A percentile compares a stretch with the other conserved stretches of the same genome.
phyloP scores from a whole-genome alignment of 2,329 filamentous ascomycete genomes.

The Diaporthe helianthi region DNA sequence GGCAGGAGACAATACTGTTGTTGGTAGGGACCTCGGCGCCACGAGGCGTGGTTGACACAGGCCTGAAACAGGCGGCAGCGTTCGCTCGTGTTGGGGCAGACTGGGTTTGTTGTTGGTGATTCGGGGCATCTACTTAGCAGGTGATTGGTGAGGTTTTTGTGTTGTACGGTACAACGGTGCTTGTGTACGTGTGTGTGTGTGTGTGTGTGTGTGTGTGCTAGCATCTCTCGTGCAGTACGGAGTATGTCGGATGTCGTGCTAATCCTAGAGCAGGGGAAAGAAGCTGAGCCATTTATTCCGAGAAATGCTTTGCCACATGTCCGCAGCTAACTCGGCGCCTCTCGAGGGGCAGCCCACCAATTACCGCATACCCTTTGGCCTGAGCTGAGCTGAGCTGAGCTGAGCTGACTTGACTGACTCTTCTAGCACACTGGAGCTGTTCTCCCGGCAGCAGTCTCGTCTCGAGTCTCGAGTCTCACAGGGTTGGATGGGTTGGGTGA shows the following conservation, averaged over 20 bases:
- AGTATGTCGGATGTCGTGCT: not conserved
- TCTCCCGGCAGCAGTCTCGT: slow-evolving; percentile 6
- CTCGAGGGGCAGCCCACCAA: not conserved
- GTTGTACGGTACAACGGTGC: slow-evolving; percentile 15
- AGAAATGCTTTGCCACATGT: slow-evolving; percentile 18
- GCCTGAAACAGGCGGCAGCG: slow-evolving; percentile 20
- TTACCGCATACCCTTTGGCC: too few relatives aligned
- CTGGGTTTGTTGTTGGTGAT: not conserved
- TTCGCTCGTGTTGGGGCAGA: not conserved
- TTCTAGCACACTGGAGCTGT: not conserved
- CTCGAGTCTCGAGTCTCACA: slow-evolving; percentile 21
- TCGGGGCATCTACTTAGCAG: not conserved
- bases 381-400: not conserved
- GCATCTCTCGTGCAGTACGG: too few relatives aligned
- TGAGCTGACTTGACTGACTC: slow-evolving; percentile 14
- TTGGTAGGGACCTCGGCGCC: not conserved
- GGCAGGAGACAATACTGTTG: not conserved
- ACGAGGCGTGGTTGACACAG: slow-evolving; percentile 16
- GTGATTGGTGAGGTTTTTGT: not conserved
- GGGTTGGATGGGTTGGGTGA: not conserved
- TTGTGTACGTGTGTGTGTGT: too few relatives aligned
- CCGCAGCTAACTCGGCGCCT: slow-evolving; percentile 21
- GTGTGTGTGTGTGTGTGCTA: slow-evolving; percentile 12
- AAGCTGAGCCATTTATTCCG: slow-evolving; percentile 9
- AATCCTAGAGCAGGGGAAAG: not conserved